Conservation (phyloP, 1,284 basidiomycete species). For the Amylostereum areolatum region DNA sequence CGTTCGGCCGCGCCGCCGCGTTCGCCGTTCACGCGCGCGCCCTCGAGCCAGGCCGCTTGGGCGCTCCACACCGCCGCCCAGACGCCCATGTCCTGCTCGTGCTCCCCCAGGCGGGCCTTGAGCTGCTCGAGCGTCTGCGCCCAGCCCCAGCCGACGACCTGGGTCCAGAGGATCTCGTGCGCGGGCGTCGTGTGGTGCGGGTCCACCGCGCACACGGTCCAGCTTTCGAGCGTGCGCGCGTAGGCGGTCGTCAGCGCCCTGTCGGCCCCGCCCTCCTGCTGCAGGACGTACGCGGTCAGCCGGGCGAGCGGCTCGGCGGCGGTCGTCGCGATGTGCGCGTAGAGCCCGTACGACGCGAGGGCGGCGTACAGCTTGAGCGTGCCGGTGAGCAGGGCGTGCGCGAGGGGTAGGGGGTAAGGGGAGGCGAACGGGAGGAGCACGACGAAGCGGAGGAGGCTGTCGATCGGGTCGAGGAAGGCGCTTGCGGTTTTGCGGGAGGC, state of each 20-base stretch:
- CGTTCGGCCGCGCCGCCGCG: slow-evolving; percentile 63
- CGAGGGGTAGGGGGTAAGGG: slow-evolving; percentile 35
- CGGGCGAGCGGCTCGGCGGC: slow-evolving; percentile 48
- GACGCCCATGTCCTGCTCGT: slow-evolving; percentile 15
- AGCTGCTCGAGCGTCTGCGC: slow-evolving; percentile 45
- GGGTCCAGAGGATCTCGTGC: slow-evolving; percentile 90
- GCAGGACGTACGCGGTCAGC: slow-evolving; percentile 39
- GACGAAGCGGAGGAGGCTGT: slow-evolving; percentile 75
- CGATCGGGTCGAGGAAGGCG: slow-evolving; percentile 47
- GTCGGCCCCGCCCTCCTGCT: slow-evolving; percentile 27
- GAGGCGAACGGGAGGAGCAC: slow-evolving; percentile 52
- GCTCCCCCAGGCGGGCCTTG: slow-evolving; percentile 20
- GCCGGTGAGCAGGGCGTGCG: slow-evolving; percentile 43
- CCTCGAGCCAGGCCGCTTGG: slow-evolving; percentile 68
- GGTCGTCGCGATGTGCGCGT: slow-evolving; percentile 58
- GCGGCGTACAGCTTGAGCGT: slow-evolving; percentile 64
- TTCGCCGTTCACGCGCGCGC: slow-evolving; percentile 64
- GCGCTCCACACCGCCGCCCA: slow-evolving; percentile 51
- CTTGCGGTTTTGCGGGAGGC: slow-evolving; percentile 67
- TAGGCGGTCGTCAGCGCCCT: slow-evolving; percentile 38
- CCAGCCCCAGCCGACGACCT: slow-evolving; percentile 76
- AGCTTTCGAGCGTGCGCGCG: slow-evolving; percentile 54
- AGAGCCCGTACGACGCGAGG: slow-evolving; percentile 77
- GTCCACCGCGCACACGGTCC: slow-evolving; percentile 82
- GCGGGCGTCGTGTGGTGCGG: slow-evolving; percentile 83